Conservation (phyloP, 2,329 filamentous ascomycete genomes). For the Sclerotinia borealis region DNA sequence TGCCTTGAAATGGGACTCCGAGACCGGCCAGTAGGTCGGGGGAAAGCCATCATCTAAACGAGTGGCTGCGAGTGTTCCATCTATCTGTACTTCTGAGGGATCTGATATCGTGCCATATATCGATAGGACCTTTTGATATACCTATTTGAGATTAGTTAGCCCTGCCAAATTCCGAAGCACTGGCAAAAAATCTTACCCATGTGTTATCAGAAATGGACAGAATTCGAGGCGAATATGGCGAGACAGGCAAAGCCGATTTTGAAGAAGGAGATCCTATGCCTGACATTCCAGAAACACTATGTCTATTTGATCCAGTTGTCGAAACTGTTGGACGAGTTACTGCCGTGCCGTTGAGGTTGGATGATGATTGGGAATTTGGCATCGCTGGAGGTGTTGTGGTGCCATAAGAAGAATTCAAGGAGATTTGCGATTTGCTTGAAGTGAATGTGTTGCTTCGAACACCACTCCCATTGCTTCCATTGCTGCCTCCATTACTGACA, state of each 20-base stretch:
- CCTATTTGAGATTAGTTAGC: slow-evolving; percentile 44
- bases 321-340: slow-evolving; percentile 41
- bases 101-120: slow-evolving; percentile 79
- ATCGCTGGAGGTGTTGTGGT: slow-evolving; percentile 46
- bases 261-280: slow-evolving; percentile 51
- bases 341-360: slow-evolving; percentile 56
- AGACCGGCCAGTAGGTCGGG: slow-evolving; percentile 77
- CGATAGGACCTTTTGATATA: slow-evolving; percentile 84
- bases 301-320: slow-evolving; percentile 43
- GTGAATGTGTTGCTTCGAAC: slow-evolving; percentile 38
- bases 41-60: slow-evolving; percentile 85
- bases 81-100: slow-evolving; percentile 57
- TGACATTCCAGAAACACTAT: slow-evolving; percentile 59
- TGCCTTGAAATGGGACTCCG: slow-evolving; percentile 84
- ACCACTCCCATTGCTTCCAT: slow-evolving; percentile 41
- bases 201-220: slow-evolving; percentile 74
- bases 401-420: slow-evolving; percentile 41
- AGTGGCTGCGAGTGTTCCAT: slow-evolving; percentile 72
- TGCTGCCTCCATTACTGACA: slow-evolving; percentile 25
- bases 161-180: background rate
- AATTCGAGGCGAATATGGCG: slow-evolving; percentile 74
- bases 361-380: slow-evolving; percentile 45
- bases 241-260: slow-evolving; percentile 56
- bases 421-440: slow-evolving; percentile 57
- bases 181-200: slow-evolving; percentile 53